Percentiles rank a stretch among this genome's conserved stretches.
Evolutionary conservation across 140 eudicot genomes (phyloP).

Genomic region (Stevia rebaudiana): DNA sequence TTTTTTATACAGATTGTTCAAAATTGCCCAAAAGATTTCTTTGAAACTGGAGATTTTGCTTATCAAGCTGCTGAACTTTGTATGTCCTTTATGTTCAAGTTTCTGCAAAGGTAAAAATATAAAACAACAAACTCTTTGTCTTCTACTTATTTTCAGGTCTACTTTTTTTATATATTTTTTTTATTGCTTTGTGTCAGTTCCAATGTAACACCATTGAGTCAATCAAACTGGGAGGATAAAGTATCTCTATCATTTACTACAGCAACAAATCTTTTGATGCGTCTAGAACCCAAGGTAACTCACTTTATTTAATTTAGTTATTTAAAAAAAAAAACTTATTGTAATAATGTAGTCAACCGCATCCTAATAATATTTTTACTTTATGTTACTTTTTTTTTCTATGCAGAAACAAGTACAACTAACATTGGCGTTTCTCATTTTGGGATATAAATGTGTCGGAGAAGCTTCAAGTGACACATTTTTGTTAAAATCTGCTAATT

Average conservation of each 20-base stretch:
- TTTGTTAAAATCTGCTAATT: constrained; percentile 46
- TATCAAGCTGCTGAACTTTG: constrained; percentile 66
- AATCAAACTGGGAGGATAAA: constrained; percentile 48
- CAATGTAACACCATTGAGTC: constrained; percentile 34
- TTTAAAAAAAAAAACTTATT: neutral
- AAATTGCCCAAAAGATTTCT: constrained; percentile 76
- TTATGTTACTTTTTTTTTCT: neutral
- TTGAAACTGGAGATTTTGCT: constrained; percentile 49
- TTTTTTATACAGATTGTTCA: constrained; percentile 60
- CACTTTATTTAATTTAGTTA: neutral
- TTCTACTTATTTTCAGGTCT: constrained; percentile 6
- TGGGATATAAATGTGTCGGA: constrained; percentile 68
- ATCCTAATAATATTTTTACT: neutral
- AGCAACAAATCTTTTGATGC: constrained; percentile 53
- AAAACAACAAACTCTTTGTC: neutral
- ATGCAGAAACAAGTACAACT: constrained; percentile 61
- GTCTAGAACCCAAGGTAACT: constrained; percentile 54
- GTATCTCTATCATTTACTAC: constrained; percentile 44
- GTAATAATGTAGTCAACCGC: neutral
- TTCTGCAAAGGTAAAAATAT: constrained; percentile 48
- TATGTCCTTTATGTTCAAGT: constrained; percentile 62
- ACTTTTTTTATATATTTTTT: neutral
- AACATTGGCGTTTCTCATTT: constrained; percentile 51
- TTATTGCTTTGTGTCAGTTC: constrained; percentile 35
- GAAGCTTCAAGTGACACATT: constrained; percentile 53